A percentile compares a stretch with the other conserved stretches of the same genome.
These are phyloP conservation scores for Leptographium lundbergii DNA, from an alignment of 2,329 filamentous ascomycete species.

Conservation along the genomic window DNA sequence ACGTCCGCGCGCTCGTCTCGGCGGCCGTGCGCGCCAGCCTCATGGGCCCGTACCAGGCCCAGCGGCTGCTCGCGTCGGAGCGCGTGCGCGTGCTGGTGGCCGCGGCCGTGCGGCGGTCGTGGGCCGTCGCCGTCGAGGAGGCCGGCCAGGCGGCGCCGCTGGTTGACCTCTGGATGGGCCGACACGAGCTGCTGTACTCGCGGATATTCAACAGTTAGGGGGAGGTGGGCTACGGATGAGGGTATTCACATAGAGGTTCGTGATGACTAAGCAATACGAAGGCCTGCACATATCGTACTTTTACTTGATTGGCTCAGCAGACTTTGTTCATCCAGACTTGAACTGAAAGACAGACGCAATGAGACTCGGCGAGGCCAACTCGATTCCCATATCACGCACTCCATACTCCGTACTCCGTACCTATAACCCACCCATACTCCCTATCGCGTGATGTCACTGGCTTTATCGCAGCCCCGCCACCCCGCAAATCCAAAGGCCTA, in stretches of 20 bases:
- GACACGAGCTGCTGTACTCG: constrained; percentile 73
- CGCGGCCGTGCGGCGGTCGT: constrained; percentile 46
- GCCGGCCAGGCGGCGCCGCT: constrained; percentile 65
- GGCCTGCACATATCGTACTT: too few relatives aligned
- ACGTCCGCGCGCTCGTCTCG: constrained; percentile 63
- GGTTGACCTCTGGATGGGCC: constrained; percentile 72
- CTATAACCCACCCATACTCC: too few relatives aligned
- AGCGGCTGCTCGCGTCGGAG: constrained; percentile 53
- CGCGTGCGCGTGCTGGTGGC: constrained; percentile 45
- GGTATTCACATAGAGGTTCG: background rate
- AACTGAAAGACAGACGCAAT: too few relatives aligned
- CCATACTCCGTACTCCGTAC: too few relatives aligned
- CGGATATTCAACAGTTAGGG: constrained; percentile 71
- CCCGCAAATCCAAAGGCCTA: background rate
- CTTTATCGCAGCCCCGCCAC: background rate
- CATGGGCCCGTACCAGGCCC: constrained; percentile 70
- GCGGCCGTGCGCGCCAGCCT: constrained; percentile 67
- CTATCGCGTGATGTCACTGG: background rate
- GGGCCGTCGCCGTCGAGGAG: constrained; percentile 45
- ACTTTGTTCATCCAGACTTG: too few relatives aligned
- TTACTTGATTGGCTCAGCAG: too few relatives aligned
- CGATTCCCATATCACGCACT: too few relatives aligned
- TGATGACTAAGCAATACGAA: too few relatives aligned
- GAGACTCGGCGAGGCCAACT: too few relatives aligned
- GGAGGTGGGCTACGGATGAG: constrained; percentile 7